Evolutionary conservation across 2,329 filamentous ascomycete species (phyloP).

Genomic region (Teratosphaeriaceae sp.): DNA sequence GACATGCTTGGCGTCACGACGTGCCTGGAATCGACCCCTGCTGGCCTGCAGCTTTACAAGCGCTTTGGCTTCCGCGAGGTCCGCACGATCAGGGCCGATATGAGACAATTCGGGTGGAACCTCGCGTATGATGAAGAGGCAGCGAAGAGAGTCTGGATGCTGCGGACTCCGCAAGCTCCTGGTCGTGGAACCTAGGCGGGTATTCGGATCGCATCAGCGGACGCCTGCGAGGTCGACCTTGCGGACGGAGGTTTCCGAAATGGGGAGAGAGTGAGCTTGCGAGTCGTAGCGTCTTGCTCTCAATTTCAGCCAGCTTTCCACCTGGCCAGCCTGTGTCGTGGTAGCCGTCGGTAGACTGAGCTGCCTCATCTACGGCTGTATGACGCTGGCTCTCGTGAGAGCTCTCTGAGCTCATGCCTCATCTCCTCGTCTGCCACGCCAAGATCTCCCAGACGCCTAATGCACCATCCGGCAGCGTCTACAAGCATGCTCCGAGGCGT

Average conservation of each 20-base stretch:
- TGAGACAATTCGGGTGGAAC: conserved; percentile 17
- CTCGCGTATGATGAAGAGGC: conserved; percentile 18
- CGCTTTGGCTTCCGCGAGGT: conserved; percentile 24
- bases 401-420: neutral
- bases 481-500: conserved; percentile 1
- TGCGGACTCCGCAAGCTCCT: conserved; percentile 8
- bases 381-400: neutral
- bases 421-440: conserved; percentile 4
- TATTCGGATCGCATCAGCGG: too few species aligned
- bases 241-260: too few species aligned
- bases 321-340: too few species aligned
- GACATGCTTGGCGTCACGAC: conserved; percentile 26
- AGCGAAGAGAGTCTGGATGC: conserved; percentile 21
- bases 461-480: conserved; percentile 15
- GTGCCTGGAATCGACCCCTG: conserved; percentile 31
- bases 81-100: conserved; percentile 19
- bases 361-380: neutral
- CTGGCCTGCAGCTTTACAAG: conserved; percentile 30
- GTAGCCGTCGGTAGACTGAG: neutral
- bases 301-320: too few species aligned
- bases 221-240: too few species aligned
- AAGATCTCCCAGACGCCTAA: conserved; percentile 8
- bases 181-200: neutral
- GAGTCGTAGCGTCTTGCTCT: too few species aligned
- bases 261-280: too few species aligned